phyloP scores from a whole-genome alignment of 108 stramenopile genomes.

The Skeletonema grethae region DNA sequence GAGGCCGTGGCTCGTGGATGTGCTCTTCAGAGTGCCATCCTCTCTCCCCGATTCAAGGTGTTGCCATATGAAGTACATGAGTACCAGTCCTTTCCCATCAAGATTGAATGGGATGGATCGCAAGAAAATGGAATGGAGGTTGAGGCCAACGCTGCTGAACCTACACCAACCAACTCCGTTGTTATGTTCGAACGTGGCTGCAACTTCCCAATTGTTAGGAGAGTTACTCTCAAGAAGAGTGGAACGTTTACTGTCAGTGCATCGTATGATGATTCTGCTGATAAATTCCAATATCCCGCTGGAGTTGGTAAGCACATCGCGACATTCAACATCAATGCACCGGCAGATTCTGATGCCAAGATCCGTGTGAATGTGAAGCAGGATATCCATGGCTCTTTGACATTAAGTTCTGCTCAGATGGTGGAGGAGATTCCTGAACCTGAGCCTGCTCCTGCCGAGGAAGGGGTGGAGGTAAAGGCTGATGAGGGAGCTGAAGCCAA shows the following conservation, averaged over 20 bases:
- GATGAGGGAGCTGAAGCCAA: conserved; percentile 57
- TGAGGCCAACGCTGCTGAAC: conserved; percentile 55
- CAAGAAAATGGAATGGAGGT: conserved; percentile 61
- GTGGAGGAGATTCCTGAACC: conserved; percentile 88
- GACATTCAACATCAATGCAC: conserved; percentile 71
- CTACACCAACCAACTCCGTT: conserved; percentile 79
- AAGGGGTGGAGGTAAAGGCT: conserved; percentile 48
- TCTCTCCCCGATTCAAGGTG: conserved; percentile 96
- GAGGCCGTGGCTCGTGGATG: conserved; percentile 96
- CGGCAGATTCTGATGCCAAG: conserved; percentile 74
- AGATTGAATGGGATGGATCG: conserved; percentile 90
- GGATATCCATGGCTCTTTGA: conserved; percentile 92
- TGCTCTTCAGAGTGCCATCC: conserved; percentile 96
- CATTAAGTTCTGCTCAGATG: conserved; percentile 91
- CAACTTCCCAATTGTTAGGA: conserved; percentile 91
- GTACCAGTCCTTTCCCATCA: conserved; percentile 85
- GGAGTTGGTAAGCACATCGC: conserved; percentile 62
- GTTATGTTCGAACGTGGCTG: conserved; percentile 91
- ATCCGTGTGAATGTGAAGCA: conserved; percentile 97
- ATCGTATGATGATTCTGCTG: conserved; percentile 66
- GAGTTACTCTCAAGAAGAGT: conserved; percentile 86
- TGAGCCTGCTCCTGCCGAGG: conserved; percentile 46
- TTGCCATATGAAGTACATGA: conserved; percentile 95
- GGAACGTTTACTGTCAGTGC: conserved; percentile 81
- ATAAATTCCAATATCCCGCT: conserved; percentile 49